A percentile compares a stretch with the other conserved stretches of the same genome.
These are phyloP conservation scores for Wallacemonas collosoma DNA, from an alignment of 208 protist species.

Conservation along the genomic window DNA sequence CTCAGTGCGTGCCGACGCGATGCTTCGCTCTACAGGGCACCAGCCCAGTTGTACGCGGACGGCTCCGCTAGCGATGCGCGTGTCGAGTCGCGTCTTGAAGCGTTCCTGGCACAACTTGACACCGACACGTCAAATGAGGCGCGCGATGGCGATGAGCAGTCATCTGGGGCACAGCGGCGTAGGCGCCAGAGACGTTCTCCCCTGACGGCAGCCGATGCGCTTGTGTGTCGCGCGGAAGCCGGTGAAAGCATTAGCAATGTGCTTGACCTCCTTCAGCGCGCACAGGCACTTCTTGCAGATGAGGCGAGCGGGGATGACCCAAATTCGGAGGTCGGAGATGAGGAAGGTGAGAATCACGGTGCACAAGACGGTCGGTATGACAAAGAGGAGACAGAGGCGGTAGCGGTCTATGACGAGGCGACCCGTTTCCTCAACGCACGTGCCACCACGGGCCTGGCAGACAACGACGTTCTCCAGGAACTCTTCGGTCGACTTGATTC, in stretches of 20 bases:
- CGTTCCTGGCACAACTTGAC: slow-evolving; percentile 32
- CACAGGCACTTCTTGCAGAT: slow-evolving; percentile 5
- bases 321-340: not conserved
- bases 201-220: not conserved
- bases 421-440: too few species aligned
- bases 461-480: too few species aligned
- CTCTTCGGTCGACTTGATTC: too few species aligned
- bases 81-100: slow-evolving; percentile 15
- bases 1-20: slow-evolving; percentile 19
- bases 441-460: too few species aligned
- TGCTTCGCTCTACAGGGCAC: not conserved
- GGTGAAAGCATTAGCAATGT: slow-evolving; percentile 9
- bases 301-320: not conserved
- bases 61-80: not conserved
- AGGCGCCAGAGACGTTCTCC: not conserved
- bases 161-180: not conserved
- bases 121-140: not conserved
- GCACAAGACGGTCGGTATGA: not conserved
- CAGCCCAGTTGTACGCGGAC: not conserved
- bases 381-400: not conserved
- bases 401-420: not conserved
- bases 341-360: not conserved
- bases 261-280: slow-evolving; percentile 10
- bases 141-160: not conserved
- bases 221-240: slow-evolving; percentile 8